These are phyloP conservation scores for Ustilago sp. DNA, from an alignment of 1,284 basidiomycete genomes.

Conservation along the genomic window DNA sequence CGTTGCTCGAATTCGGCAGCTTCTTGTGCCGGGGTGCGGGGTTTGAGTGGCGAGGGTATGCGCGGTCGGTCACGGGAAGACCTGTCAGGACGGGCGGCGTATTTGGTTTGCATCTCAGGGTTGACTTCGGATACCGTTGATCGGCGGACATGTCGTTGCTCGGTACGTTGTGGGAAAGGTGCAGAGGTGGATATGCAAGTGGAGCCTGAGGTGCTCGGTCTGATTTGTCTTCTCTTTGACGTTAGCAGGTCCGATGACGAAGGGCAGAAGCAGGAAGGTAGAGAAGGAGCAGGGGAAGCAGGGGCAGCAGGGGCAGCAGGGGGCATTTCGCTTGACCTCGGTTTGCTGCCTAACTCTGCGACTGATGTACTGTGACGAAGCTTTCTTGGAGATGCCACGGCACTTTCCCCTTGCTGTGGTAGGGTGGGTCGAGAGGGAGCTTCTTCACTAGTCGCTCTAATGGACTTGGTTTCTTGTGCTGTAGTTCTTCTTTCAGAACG, in stretches of 20 bases:
- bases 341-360: slow-evolving; percentile 31
- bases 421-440: slow-evolving; percentile 18
- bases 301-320: slow-evolving; percentile 19
- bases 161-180: slow-evolving; percentile 1
- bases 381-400: slow-evolving; percentile 14
- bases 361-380: slow-evolving; percentile 32
- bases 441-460: slow-evolving; percentile 39
- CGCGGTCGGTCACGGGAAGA: slow-evolving; percentile 43
- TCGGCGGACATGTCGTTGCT: slow-evolving; percentile 16
- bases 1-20: slow-evolving; percentile 15
- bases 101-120: background rate
- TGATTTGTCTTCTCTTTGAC: background rate
- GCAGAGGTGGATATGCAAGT: background rate
- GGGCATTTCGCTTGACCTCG: slow-evolving; percentile 7
- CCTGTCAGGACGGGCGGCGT: slow-evolving; percentile 33
- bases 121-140: slow-evolving; percentile 31
- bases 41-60: slow-evolving; percentile 45
- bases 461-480: slow-evolving; percentile 12
- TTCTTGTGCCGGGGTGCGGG: slow-evolving; percentile 25
- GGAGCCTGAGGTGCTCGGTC: background rate
- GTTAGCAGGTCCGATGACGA: slow-evolving; percentile 4
- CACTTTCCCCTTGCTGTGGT: background rate
- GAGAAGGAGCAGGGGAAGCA: slow-evolving; percentile 13
- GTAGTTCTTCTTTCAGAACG: background rate
- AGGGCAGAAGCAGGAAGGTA: background rate